These are phyloP conservation scores for Penicillium riverlandense DNA, from an alignment of 495 filamentous ascomycete species.

Conservation along the genomic window DNA sequence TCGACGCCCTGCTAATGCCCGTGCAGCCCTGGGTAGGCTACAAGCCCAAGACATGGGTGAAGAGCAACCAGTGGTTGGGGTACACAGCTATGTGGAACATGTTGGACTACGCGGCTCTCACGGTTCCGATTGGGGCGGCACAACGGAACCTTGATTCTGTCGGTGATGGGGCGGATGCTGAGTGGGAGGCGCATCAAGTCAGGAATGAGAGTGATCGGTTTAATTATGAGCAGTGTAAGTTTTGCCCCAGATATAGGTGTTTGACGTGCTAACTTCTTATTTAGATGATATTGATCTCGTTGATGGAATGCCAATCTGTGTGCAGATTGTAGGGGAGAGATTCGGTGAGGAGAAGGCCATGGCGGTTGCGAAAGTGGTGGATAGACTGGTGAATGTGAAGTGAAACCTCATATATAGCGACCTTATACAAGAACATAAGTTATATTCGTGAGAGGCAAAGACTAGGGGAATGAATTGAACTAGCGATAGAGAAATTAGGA, in stretches of 20 bases:
- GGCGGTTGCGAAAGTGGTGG: slow-evolving; percentile 33
- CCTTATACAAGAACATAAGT: neutral
- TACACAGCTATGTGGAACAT: slow-evolving; percentile 65
- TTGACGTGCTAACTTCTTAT: neutral
- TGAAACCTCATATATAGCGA: slow-evolving; percentile 4
- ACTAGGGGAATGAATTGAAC: too few species aligned
- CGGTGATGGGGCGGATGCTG: slow-evolving; percentile 17
- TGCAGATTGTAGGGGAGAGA: slow-evolving; percentile 45
- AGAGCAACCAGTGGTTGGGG: slow-evolving; percentile 48
- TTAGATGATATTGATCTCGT: slow-evolving; percentile 35
- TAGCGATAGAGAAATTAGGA: too few species aligned
- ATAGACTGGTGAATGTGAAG: slow-evolving; percentile 15
- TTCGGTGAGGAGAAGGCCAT: slow-evolving; percentile 40
- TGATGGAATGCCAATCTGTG: slow-evolving; percentile 45
- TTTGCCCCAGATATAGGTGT: neutral
- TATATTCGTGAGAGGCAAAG: neutral
- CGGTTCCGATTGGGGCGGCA: slow-evolving; percentile 45
- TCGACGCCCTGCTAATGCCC: slow-evolving; percentile 61
- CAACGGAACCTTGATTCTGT: slow-evolving; percentile 24
- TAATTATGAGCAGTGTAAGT: slow-evolving; percentile 36
- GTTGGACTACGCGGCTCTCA: slow-evolving; percentile 53
- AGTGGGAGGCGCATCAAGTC: slow-evolving; percentile 24
- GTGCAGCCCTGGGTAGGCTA: slow-evolving; percentile 44
- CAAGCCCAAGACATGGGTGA: slow-evolving; percentile 37
- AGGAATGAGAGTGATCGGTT: slow-evolving; percentile 39